phyloP scores from a whole-genome alignment of 805 yeast genomes.

The Clavispora fructus region DNA sequence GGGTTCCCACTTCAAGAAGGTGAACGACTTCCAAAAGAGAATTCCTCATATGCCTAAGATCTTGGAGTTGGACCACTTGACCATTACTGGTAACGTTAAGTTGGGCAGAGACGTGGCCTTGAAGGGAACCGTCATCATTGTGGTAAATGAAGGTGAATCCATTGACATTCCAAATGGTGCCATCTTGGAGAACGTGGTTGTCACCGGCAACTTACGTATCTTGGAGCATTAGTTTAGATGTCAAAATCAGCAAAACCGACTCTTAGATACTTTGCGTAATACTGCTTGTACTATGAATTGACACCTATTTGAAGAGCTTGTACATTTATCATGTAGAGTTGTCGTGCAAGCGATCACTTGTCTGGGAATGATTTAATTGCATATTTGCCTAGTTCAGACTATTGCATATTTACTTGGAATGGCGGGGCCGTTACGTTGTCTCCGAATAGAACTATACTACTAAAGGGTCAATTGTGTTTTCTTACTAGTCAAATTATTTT shows the following conservation, averaged over 20 bases:
- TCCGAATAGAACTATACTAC: too few species aligned
- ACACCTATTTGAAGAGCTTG: not conserved
- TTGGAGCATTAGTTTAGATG: conserved; percentile 64
- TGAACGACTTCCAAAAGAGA: conserved; percentile 81
- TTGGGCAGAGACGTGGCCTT: conserved; percentile 86
- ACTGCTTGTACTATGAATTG: not conserved
- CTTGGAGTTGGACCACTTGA: conserved; percentile 92
- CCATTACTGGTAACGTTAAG: conserved; percentile 93
- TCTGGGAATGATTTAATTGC: too few species aligned
- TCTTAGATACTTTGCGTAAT: not conserved
- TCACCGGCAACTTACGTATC: conserved; percentile 93
- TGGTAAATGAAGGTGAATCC: conserved; percentile 93
- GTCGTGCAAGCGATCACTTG: too few species aligned
- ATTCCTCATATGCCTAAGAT: conserved; percentile 94
- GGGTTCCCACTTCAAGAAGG: conserved; percentile 96
- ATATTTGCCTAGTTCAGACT: too few species aligned
- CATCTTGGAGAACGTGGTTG: conserved; percentile 90
- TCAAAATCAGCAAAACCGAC: not conserved
- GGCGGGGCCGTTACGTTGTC: too few species aligned
- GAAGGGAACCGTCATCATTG: conserved; percentile 96
- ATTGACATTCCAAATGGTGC: conserved; percentile 98
- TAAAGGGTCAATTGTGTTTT: too few species aligned
- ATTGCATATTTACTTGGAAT: too few species aligned
- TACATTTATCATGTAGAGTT: too few species aligned
- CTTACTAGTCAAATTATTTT: too few species aligned